Evolutionary conservation across 1,284 basidiomycete genomes (phyloP), one percentile per base, ranked within the genome.

Genomic region (Ganoderma meredithae): DNA sequence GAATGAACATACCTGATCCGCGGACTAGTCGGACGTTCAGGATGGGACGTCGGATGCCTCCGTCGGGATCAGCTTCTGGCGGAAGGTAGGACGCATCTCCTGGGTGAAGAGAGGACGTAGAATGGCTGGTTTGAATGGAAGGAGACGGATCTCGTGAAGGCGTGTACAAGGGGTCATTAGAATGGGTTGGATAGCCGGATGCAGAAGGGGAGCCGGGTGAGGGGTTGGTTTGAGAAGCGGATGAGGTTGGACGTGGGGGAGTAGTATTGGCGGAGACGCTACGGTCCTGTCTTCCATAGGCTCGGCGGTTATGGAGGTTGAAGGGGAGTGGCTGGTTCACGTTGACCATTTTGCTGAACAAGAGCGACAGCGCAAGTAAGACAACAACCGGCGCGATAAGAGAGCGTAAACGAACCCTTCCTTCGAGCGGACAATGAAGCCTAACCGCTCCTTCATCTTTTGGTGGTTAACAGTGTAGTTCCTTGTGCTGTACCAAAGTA

Each of bases 341-440:
- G 66, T 90, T 91, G 70, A 92, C 90, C 90, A 92, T 92, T 84
- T 88, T 90, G 55, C 90, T 91, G 76, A 58, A 43, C 17, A 17
- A 25, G 27, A n/a, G 49, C n/a, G 43, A 12, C 12, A 22, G 3
- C 19, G 9, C 27, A 41, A 13, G 61, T 53, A 55, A 43, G 68
- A 59, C 52, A 56, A 59, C 65, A 59, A 60, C 39, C 22, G 40
- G 67, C 7, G 44, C 27, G 4, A 60, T 53, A 63, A 61, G 66
- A 58, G n/a, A 62, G 60, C 56, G 52, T 60, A 59, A 47, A 81
- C 85, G 67, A 68, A 90, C 90, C 87, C 84, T 80, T 90, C 88
- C 75, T 89, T 90, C 0, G 86, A 78, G 4, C 87, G 86, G 33
- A 91, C 88, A 61, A 91, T 90, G 27, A 81, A 79, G 2, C 83